Evolutionary conservation across 768 basidiomycete species (phyloP).

Genomic region (Saitozyma podzolica): DNA sequence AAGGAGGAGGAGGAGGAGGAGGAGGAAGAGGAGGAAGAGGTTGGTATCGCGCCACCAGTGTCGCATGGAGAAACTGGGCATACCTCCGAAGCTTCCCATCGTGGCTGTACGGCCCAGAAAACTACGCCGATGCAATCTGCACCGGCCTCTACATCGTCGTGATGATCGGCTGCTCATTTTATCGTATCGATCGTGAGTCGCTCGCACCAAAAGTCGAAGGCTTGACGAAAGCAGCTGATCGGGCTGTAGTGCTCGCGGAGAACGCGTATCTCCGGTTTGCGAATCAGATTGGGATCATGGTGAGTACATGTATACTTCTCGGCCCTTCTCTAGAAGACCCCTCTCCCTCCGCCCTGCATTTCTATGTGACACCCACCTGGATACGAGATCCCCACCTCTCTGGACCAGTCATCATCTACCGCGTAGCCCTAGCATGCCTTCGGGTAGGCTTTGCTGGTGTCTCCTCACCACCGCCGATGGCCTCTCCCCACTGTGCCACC

Average conservation of each 20-base stretch:
- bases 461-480: background rate
- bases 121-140: slow-evolving; percentile 24
- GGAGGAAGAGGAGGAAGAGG: background rate
- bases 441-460: background rate
- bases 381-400: background rate
- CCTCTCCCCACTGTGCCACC: background rate
- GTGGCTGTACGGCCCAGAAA: slow-evolving; percentile 40
- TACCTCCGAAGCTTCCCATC: slow-evolving; percentile 26
- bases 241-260: background rate
- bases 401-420: background rate
- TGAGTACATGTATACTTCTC: slow-evolving; percentile 1
- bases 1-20: background rate
- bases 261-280: slow-evolving; percentile 9
- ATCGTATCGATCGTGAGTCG: too few species aligned
- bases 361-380: background rate
- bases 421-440: background rate
- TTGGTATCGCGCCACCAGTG: slow-evolving; percentile 11
- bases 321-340: too few species aligned
- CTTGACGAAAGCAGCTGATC: background rate
- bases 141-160: slow-evolving; percentile 28
- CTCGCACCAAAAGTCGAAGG: too few species aligned
- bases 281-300: slow-evolving; percentile 28
- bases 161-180: slow-evolving; percentile 6
- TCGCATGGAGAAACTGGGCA: slow-evolving; percentile 20
- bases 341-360: background rate